These are phyloP conservation scores for Ascoidea rubescens DNA, from an alignment of 805 yeast genomes.

Conservation along the genomic window DNA sequence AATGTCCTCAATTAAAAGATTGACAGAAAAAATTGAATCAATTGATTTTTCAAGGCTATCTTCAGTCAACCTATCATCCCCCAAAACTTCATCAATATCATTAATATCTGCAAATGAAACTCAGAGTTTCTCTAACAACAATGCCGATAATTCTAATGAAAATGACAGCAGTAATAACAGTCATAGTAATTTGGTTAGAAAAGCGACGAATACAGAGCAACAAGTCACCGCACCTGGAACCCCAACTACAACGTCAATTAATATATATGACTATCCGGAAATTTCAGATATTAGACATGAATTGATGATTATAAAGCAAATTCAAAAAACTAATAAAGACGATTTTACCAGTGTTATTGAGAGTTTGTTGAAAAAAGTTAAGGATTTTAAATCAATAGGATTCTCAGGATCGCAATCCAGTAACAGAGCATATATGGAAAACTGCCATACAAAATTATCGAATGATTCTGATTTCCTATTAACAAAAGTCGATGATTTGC, in stretches of 20 bases:
- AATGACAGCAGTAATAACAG: not conserved
- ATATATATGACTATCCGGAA: slow-evolving; percentile 14
- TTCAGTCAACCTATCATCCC: not conserved
- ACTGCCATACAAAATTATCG: slow-evolving; percentile 59
- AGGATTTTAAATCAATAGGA: slow-evolving; percentile 35
- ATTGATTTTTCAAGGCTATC: not conserved
- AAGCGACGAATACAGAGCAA: not conserved
- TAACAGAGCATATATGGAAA: slow-evolving; percentile 49
- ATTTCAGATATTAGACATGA: slow-evolving; percentile 40
- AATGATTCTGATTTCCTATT: slow-evolving; percentile 63
- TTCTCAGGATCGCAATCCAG: slow-evolving; percentile 21
- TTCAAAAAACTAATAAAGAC: slow-evolving; percentile 31
- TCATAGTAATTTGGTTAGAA: not conserved
- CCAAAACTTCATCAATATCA: not conserved
- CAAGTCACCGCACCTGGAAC: not conserved
- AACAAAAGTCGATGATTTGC: slow-evolving; percentile 78
- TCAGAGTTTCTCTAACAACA: not conserved
- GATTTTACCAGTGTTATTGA: slow-evolving; percentile 28
- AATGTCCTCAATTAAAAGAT: slow-evolving; percentile 5
- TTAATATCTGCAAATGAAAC: not conserved
- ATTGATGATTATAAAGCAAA: slow-evolving; percentile 41
- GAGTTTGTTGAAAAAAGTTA: slow-evolving; percentile 29
- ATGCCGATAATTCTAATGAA: not conserved
- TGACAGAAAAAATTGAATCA: slow-evolving; percentile 10
- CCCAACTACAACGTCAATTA: not conserved